Percentiles rank a stretch among this genome's conserved stretches.
Conservation (phyloP, 129 eudicot species). For the Chrysanthemum makinoi region DNA sequence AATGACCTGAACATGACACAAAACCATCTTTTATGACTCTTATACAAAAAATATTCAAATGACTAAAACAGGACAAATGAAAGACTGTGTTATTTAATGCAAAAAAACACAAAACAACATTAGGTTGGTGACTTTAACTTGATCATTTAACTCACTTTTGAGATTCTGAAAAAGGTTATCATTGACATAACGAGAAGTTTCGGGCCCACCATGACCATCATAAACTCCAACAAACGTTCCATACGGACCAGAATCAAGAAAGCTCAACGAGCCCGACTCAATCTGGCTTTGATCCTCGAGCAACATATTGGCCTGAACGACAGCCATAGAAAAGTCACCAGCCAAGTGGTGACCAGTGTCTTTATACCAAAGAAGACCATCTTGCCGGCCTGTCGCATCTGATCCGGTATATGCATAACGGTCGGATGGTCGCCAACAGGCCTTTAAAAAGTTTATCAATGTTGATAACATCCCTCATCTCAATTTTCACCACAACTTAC, state of each 20-base stretch:
- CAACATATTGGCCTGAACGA: constrained; percentile 74
- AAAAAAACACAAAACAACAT: too few relatives aligned
- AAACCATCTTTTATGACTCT: too few relatives aligned
- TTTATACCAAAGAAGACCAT: constrained; percentile 75
- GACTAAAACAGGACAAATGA: neutral
- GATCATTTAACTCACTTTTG: constrained; percentile 44
- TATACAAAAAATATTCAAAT: too few relatives aligned
- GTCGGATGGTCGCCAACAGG: constrained; percentile 64
- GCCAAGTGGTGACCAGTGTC: constrained; percentile 60
- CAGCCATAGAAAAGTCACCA: constrained; percentile 81
- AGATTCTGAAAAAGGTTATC: constrained; percentile 60
- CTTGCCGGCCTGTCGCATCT: constrained; percentile 57
- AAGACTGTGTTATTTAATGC: too few relatives aligned
- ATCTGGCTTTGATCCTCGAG: constrained; percentile 80
- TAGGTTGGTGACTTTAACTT: neutral
- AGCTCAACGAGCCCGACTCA: constrained; percentile 71
- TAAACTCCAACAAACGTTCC: constrained; percentile 83
- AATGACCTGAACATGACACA: too few relatives aligned
- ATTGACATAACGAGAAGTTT: constrained; percentile 70
- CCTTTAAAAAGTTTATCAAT: constrained; percentile 61
- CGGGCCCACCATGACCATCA: constrained; percentile 89
- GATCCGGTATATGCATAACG: constrained; percentile 38
- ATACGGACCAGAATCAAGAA: constrained; percentile 62
- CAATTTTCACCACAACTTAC: constrained; percentile 45
- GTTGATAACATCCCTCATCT: constrained; percentile 84